phyloP scores from a whole-genome alignment of 331 rosid genomes.

The Erythrophleum ivorense region DNA sequence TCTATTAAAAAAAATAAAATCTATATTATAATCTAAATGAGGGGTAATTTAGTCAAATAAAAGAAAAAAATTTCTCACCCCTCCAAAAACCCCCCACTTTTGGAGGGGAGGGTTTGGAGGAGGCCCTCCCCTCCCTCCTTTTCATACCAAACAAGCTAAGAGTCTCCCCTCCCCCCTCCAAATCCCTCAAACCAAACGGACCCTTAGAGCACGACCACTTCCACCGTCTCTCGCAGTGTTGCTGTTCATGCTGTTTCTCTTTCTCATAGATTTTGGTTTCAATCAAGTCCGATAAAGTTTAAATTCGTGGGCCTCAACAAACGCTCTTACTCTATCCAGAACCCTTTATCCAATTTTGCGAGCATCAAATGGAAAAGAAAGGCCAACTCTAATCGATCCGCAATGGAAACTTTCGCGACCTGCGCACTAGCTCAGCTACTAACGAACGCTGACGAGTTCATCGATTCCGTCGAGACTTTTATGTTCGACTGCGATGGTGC shows the following conservation, averaged over 20 bases:
- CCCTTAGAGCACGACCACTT: slow-evolving; percentile 47
- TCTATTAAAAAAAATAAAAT: too few relatives aligned
- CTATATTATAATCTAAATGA: too few relatives aligned
- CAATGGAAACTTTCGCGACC: slow-evolving; percentile 62
- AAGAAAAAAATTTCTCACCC: too few relatives aligned
- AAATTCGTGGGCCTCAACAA: background rate
- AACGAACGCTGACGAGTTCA: slow-evolving; percentile 75
- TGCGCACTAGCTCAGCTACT: slow-evolving; percentile 84
- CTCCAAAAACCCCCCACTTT: too few relatives aligned
- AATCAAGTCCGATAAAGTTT: slow-evolving; percentile 33
- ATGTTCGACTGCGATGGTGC: slow-evolving; percentile 95
- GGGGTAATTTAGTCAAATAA: too few relatives aligned
- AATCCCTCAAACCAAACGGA: too few relatives aligned
- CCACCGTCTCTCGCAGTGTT: slow-evolving; percentile 36
- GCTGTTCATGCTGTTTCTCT: slow-evolving; percentile 39
- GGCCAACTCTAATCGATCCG: slow-evolving; percentile 39
- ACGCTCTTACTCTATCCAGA: slow-evolving; percentile 5
- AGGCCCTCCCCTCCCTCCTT: too few relatives aligned
- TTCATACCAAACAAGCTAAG: too few relatives aligned
- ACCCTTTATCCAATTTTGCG: slow-evolving; percentile 25
- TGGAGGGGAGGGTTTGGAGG: too few relatives aligned
- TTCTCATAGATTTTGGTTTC: slow-evolving; percentile 41
- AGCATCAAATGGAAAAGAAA: slow-evolving; percentile 50
- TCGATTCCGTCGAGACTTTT: slow-evolving; percentile 91
- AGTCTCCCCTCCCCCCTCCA: too few relatives aligned